Percentiles rank a stretch among this genome's conserved stretches.
Conservation (phyloP, 164 flowering plant species). For the Chloranthus sessilifolius region DNA sequence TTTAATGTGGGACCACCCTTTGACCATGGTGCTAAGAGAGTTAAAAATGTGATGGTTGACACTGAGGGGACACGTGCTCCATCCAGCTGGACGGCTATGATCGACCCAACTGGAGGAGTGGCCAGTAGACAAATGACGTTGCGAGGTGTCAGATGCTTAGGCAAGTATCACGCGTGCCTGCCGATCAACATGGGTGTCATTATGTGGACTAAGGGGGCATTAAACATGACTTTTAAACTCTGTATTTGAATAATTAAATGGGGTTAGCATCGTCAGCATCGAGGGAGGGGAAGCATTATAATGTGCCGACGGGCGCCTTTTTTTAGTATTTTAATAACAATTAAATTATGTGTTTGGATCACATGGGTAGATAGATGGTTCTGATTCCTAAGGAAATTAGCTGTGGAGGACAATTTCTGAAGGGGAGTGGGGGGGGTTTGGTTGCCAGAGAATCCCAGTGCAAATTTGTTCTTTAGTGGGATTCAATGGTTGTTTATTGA, state of each 20-base stretch:
- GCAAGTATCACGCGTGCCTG: constrained; percentile 20
- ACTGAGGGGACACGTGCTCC: not conserved
- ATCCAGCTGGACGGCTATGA: not conserved
- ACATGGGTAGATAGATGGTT: constrained; percentile 18
- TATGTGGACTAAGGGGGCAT: no score
- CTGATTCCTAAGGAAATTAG: no score
- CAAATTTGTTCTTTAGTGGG: constrained; percentile 24
- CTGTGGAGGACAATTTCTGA: no score
- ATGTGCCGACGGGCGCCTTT: not conserved
- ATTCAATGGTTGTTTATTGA: no score
- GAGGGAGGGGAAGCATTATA: constrained; percentile 8
- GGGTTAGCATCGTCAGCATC: constrained; percentile 7
- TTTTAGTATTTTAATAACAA: constrained; percentile 7
- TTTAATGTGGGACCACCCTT: not conserved
- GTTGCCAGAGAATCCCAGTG: constrained; percentile 36
- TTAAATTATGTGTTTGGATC: constrained; percentile 8
- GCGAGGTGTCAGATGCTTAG: constrained; percentile 5
- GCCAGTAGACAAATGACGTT: constrained; percentile 2
- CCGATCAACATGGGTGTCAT: constrained; percentile 4
- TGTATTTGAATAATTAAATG: not conserved
- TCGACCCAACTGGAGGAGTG: no score
- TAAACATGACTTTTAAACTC: constrained; percentile 1
- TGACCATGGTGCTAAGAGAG: not conserved
- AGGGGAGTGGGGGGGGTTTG: no score
- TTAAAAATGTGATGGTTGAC: not conserved